These are phyloP conservation scores for Andrographis paniculata DNA, from an alignment of 305 asterid species.

Conservation along the genomic window DNA sequence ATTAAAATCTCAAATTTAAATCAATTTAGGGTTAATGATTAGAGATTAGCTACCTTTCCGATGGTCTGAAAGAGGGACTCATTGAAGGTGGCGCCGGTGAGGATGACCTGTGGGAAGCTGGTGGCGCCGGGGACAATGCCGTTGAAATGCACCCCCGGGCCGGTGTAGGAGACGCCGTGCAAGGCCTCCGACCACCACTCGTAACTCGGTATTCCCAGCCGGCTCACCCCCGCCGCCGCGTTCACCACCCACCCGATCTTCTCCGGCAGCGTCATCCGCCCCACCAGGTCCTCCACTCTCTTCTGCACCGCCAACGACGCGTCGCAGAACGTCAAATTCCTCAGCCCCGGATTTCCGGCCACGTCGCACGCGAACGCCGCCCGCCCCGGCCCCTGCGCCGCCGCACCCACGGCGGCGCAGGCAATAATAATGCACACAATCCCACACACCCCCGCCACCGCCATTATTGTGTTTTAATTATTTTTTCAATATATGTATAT, in stretches of 20 bases:
- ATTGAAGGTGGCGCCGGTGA: constrained; percentile 65
- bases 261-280: constrained; percentile 67
- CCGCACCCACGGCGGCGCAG: too few species aligned
- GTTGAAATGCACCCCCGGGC: constrained; percentile 55
- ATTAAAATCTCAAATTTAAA: too few species aligned
- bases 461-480: too few species aligned
- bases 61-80: constrained; percentile 48
- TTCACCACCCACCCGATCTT: constrained; percentile 66
- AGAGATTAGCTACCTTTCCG: constrained; percentile 43
- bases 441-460: too few species aligned
- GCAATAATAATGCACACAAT: too few species aligned
- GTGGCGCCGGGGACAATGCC: constrained; percentile 60
- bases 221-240: constrained; percentile 35
- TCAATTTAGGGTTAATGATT: neutral
- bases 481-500: too few species aligned
- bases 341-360: constrained; percentile 36
- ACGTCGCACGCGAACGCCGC: constrained; percentile 74
- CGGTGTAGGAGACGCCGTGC: constrained; percentile 69
- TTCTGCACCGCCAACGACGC: constrained; percentile 32
- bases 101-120: constrained; percentile 71
- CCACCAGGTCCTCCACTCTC: constrained; percentile 58
- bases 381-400: too few species aligned
- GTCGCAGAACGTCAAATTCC: constrained; percentile 60
- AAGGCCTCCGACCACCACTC: constrained; percentile 99
- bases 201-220: constrained; percentile 78